A percentile compares a stretch with the other conserved stretches of the same genome.
phyloP scores from a whole-genome alignment of 78 protist species.

The Corallochytrium limacisporum region DNA sequence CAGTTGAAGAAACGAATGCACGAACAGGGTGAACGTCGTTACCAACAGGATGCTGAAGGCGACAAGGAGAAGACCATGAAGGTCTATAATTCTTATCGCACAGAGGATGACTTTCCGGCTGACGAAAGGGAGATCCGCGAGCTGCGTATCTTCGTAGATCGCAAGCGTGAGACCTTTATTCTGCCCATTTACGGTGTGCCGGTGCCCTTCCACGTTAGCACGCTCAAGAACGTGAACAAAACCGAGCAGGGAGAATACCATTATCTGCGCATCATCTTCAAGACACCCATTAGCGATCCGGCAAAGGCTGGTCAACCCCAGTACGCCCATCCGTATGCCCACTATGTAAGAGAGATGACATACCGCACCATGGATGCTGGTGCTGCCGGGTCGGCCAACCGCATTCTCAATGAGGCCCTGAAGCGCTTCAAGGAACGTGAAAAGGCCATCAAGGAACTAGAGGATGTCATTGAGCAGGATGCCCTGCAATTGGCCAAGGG shows the following conservation, averaged over 20 bases:
- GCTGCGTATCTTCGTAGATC: constrained; percentile 52
- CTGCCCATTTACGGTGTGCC: constrained; percentile 66
- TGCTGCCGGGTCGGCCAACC: not conserved
- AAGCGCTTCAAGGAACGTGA: constrained; percentile 38
- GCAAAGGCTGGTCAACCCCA: not conserved
- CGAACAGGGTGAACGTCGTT: not conserved
- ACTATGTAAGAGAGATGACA: constrained; percentile 60
- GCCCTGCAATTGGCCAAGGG: constrained; percentile 19
- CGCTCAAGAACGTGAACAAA: constrained; percentile 55
- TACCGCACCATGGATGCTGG: constrained; percentile 27
- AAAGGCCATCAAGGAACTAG: constrained; percentile 22
- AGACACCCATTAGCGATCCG: constrained; percentile 6
- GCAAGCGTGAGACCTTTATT: constrained; percentile 34
- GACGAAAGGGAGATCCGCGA: constrained; percentile 1
- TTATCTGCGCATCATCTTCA: constrained; percentile 61
- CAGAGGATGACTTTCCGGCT: not conserved
- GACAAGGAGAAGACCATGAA: not conserved
- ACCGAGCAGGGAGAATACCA: constrained; percentile 28
- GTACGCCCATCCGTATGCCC: not conserved
- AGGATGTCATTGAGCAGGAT: constrained; percentile 55
- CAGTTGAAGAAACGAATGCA: too few relatives aligned
- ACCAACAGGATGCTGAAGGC: not conserved
- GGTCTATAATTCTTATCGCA: not conserved
- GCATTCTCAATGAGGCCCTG: constrained; percentile 45
- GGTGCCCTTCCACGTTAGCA: constrained; percentile 78